phyloP scores from a whole-genome alignment of 257 asterid genomes.

The Solanum tarapatanum region DNA sequence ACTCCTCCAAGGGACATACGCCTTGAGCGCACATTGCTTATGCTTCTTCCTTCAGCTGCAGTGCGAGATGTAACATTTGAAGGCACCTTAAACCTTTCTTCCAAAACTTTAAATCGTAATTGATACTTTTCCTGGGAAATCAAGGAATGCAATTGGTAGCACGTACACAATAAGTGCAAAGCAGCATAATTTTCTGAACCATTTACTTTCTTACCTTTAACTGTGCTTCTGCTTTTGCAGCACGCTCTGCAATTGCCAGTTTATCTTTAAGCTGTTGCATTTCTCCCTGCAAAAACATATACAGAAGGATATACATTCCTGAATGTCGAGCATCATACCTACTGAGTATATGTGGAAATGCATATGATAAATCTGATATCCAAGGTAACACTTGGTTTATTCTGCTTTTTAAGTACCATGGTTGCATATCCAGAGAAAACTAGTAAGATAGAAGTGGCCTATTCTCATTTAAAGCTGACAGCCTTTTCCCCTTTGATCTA shows the following conservation, averaged over 20 bases:
- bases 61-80: constrained; percentile 31
- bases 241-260: neutral
- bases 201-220: neutral
- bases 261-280: neutral
- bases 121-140: constrained; percentile 60
- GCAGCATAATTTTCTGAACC: neutral
- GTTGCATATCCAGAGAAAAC: neutral
- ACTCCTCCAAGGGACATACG: constrained; percentile 60
- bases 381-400: neutral
- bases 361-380: neutral
- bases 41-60: constrained; percentile 35
- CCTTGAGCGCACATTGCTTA: constrained; percentile 38
- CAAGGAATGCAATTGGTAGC: neutral
- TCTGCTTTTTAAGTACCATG: neutral
- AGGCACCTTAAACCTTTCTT: constrained; percentile 56
- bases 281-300: constrained; percentile 4
- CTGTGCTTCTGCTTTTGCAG: neutral
- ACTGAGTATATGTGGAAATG: neutral
- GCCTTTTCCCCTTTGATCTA: neutral
- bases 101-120: constrained; percentile 77
- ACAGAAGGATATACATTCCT: neutral
- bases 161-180: neutral
- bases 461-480: neutral
- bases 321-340: neutral
- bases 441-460: neutral